These are phyloP conservation scores for Penicillium sp. DNA, from an alignment of 2,329 filamentous ascomycete genomes.

Conservation along the genomic window DNA sequence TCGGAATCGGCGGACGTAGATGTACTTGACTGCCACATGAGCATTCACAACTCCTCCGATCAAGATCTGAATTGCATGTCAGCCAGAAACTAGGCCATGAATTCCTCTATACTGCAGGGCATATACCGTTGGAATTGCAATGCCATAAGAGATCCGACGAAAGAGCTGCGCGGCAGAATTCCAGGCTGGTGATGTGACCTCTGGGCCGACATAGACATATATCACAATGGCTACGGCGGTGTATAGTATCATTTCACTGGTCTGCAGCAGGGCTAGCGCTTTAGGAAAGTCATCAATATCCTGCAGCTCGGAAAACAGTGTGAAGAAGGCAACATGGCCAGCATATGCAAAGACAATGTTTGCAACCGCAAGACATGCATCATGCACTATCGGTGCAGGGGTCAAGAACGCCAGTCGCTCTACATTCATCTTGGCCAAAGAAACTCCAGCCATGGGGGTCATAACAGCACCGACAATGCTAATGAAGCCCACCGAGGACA, in stretches of 20 bases:
- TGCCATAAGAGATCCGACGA: slow-evolving; percentile 61
- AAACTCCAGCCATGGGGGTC: slow-evolving; percentile 61
- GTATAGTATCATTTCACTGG: slow-evolving; percentile 58
- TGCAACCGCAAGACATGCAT: slow-evolving; percentile 57
- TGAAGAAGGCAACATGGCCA: slow-evolving; percentile 66
- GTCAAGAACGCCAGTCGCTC: slow-evolving; percentile 30
- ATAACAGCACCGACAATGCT: slow-evolving; percentile 62
- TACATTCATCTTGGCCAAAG: slow-evolving; percentile 42
- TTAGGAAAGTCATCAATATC: slow-evolving; percentile 58
- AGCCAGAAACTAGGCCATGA: not conserved
- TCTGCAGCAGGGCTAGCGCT: slow-evolving; percentile 59
- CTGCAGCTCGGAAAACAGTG: slow-evolving; percentile 61
- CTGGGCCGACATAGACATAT: slow-evolving; percentile 60
- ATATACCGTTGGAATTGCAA: slow-evolving; percentile 60
- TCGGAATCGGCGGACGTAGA: slow-evolving; percentile 60
- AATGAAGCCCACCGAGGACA: slow-evolving; percentile 58
- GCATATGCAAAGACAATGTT: slow-evolving; percentile 68
- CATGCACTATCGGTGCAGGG: slow-evolving; percentile 45
- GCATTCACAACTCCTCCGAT: slow-evolving; percentile 66
- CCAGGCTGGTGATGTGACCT: slow-evolving; percentile 62
- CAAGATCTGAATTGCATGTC: slow-evolving; percentile 49
- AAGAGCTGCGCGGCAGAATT: slow-evolving; percentile 55
- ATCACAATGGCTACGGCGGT: slow-evolving; percentile 62
- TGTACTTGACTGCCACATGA: slow-evolving; percentile 61
- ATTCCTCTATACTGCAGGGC: not conserved